A percentile compares a stretch with the other conserved stretches of the same genome.
phyloP scores from a whole-genome alignment of 768 basidiomycete genomes.

The Xanthoconium stramineum region DNA sequence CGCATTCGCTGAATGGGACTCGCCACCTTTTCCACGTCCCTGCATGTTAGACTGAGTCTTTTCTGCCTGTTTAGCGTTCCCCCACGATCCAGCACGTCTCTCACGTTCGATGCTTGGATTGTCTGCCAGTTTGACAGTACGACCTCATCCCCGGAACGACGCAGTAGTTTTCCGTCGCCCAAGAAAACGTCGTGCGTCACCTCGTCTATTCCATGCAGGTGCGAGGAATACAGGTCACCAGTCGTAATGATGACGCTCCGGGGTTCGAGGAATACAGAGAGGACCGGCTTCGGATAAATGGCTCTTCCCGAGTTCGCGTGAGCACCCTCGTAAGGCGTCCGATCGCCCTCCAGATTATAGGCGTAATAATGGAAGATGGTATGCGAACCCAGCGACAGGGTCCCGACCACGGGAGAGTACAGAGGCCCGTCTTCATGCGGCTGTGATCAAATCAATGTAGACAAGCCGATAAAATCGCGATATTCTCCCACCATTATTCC shows the following conservation, averaged over 20 bases:
- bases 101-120: conserved; percentile 41
- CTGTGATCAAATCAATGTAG: conserved; percentile 36
- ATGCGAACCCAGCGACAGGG: conserved; percentile 86
- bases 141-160: conserved; percentile 29
- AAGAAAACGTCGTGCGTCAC: conserved; percentile 46
- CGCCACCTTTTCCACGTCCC: conserved; percentile 68
- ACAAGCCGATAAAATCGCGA: conserved; percentile 3
- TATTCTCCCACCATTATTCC: conserved; percentile 77
- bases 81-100: conserved; percentile 43
- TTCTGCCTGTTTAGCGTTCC: conserved; percentile 52
- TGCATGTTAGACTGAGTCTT: conserved; percentile 82
- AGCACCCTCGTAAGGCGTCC: conserved; percentile 18
- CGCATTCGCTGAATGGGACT: not conserved
- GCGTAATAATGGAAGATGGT: conserved; percentile 80
- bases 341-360: conserved; percentile 37
- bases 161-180: conserved; percentile 18
- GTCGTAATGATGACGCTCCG: conserved; percentile 81
- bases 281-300: conserved; percentile 62
- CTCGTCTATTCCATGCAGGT: conserved; percentile 81
- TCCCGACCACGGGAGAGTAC: conserved; percentile 85
- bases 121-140: conserved; percentile 57
- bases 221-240: conserved; percentile 60
- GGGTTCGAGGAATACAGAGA: conserved; percentile 79
- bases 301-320: conserved; percentile 39
- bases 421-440: conserved; percentile 92